Evolutionary conservation across 305 asterid species (phyloP), one percentile per base, ranked within the genome.

Genomic region (Rubia tinctorum): DNA sequence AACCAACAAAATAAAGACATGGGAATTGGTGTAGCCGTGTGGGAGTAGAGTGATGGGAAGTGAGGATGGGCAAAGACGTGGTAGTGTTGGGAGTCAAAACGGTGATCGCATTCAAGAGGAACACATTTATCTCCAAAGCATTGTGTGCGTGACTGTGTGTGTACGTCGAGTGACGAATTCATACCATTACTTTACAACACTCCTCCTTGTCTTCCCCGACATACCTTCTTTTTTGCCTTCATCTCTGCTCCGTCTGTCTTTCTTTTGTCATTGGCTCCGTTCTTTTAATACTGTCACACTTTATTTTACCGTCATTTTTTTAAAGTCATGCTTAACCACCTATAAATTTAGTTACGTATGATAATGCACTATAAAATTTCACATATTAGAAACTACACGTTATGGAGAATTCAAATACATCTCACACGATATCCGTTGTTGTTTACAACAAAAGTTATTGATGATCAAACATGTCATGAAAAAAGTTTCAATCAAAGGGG

Each of bases 1-100:
- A n/a, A 9, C 25, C n/a, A 55, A n/a, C 25, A n/a, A 1, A 55
- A 55, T n/a, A 55, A 6, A 66, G 49, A n/a, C 30, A 58, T 20
- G 62, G 68, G 66, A 42, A 44, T 20, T 15, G 47, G 59, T 15
- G 72, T 17, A 62, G 56, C 51, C n/a, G 73, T 61, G 39, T 18
- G 17, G 43, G 4, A 10, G 49, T 37, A 69, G 62, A 56, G 11
- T 18, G 13, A 13, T 6, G 63, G 80, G 68, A 51, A 71, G 64
- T 56, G 62, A 58, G 66, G 69, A 60, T 40, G 20, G 49, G 67
- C 69, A 72, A 40, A 71, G 25, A 27, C 30, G 27, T 53, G 76
- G 72, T 12, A 71, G 55, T 55, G 34, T 60, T 51, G 64, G 67
- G 63, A 45, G 72, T 76, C 66, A 61, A 27, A 66, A 25, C 51